Evolutionary conservation across 352 stramenopile genomes (phyloP), one percentile per base, ranked within the genome.

Genomic region (Globisporangium mamillatum): DNA sequence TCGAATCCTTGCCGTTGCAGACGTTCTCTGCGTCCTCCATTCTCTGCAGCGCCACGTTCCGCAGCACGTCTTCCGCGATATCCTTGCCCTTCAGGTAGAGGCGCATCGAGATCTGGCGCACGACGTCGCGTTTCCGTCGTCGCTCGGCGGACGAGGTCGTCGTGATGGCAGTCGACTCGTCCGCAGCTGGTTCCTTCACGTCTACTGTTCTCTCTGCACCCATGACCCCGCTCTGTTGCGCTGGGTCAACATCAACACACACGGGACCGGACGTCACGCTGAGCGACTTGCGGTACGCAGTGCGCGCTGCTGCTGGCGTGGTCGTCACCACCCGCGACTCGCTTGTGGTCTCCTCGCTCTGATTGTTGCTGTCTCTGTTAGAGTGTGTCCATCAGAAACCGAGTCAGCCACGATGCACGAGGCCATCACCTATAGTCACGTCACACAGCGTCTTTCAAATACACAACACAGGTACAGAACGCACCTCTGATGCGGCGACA

Each of bases 31-130:
- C 80, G 62, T 92, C 84, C n/a, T 80, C 82, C 38, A 91, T 74
- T 22, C 82, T 81, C 34, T 77, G 73, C 3, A 74, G 72, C 24
- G 81, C 81, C 41, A 91, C 81, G 70, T 86, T 92, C 10, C 76
- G 77, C 60, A 93, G 69, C 44, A 92, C 76, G 63, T 89, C 80
- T 25, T 80, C 75, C 32, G 87, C 86, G 61, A 92, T 84, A 66
- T 89, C 70, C 58, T 80, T 75, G 22, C 77, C 82, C 63, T 90
- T 93, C 29, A 91, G 69, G 71, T 91, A 91, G 32, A 94, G 69
- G 2, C 85, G 80, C 79, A 94, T 82, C 50, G 85, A 92, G 60
- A 93, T 79, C 64, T 93, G 84, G 38, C 84, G 84, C 63, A 93
- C 67, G n/a, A 91, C 74, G 58, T 91, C 80, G 52, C 85, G 83